A percentile compares a stretch with the other conserved stretches of the same genome.
phyloP scores from a whole-genome alignment of 2,329 filamentous ascomycete species.

The Trichocomaceae sp. region DNA sequence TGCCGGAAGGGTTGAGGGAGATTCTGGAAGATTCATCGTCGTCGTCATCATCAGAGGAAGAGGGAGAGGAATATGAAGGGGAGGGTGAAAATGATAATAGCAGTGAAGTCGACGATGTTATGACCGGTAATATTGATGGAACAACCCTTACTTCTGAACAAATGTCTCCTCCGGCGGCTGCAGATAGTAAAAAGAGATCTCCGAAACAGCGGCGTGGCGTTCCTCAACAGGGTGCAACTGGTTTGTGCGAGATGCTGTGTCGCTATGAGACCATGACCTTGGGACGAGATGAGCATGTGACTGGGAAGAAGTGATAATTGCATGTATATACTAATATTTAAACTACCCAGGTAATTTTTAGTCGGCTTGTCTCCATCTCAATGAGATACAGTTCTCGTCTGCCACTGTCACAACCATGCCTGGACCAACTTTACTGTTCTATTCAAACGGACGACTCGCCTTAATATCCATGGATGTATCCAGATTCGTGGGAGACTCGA shows the following conservation, averaged over 20 bases:
- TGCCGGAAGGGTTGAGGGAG: constrained; percentile 26
- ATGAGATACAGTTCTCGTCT: too few relatives aligned
- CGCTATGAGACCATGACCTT: constrained; percentile 34
- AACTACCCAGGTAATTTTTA: too few relatives aligned
- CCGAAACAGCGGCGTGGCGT: not conserved
- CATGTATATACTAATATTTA: not conserved
- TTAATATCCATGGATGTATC: too few relatives aligned
- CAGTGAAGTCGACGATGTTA: not conserved
- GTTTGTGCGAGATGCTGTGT: constrained; percentile 33
- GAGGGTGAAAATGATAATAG: not conserved
- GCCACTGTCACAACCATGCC: too few relatives aligned
- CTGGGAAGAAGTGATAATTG: not conserved
- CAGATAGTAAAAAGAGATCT: not conserved
- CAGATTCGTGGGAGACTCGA: too few relatives aligned
- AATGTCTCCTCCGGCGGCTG: too few relatives aligned
- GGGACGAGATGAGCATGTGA: constrained; percentile 24
- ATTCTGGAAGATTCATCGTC: constrained; percentile 24
- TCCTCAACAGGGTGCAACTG: constrained; percentile 11
- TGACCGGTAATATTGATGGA: not conserved
- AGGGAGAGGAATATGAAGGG: not conserved
- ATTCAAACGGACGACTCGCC: too few relatives aligned
- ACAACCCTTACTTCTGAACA: not conserved
- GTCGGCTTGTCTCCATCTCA: too few relatives aligned
- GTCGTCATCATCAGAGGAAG: constrained; percentile 12
- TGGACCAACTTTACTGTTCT: too few relatives aligned